phyloP scores from a whole-genome alignment of 345 rosid genomes.

The Brassica rapa region DNA sequence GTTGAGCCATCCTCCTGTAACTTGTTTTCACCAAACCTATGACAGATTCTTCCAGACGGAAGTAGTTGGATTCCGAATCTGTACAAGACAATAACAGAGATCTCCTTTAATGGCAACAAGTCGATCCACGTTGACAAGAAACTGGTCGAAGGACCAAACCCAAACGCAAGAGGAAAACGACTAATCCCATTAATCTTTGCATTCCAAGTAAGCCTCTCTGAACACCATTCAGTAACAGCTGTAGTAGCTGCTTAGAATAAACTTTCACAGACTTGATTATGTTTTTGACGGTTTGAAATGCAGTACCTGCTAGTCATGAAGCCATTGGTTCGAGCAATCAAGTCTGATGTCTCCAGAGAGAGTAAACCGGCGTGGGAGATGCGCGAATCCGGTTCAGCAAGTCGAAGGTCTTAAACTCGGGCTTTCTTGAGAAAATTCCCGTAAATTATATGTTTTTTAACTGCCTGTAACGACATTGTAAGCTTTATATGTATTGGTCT shows the following conservation, averaged over 20 bases:
- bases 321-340: conserved; percentile 50
- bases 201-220: conserved; percentile 47
- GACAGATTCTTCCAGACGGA: conserved; percentile 58
- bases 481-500: not conserved
- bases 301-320: conserved; percentile 50
- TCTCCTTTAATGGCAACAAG: conserved; percentile 47
- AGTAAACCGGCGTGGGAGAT: conserved; percentile 48
- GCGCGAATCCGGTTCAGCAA: conserved; percentile 37
- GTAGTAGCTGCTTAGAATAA: too few species aligned
- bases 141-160: conserved; percentile 58
- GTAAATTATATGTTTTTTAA: conserved; percentile 5
- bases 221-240: too few species aligned
- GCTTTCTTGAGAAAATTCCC: conserved; percentile 17
- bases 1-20: not conserved
- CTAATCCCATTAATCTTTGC: conserved; percentile 51
- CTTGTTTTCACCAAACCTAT: not conserved
- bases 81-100: conserved; percentile 48
- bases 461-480: not conserved
- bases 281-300: conserved; percentile 6
- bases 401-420: conserved; percentile 31
- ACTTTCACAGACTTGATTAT: not conserved
- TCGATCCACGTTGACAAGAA: conserved; percentile 54
- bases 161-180: conserved; percentile 52
- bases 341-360: conserved; percentile 45
- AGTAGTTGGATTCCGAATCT: conserved; percentile 55